Base-by-base conservation (phyloP, 2,329 filamentous ascomycete species). In the Sclerotinia sclerotiorum region DNA sequence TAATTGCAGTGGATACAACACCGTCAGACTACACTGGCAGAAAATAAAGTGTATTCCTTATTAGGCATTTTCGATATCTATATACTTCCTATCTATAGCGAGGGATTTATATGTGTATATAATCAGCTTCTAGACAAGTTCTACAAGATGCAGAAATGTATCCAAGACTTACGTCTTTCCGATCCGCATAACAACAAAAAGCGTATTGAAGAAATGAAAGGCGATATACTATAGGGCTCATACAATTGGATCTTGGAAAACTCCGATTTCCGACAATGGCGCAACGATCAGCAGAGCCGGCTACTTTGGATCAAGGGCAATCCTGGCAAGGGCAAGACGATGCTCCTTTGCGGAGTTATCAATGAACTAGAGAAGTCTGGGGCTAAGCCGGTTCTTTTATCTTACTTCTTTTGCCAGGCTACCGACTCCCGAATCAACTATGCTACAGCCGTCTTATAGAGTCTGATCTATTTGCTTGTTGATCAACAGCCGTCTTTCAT, bases 401-500 rank as follows among this genome's bases (percentile, higher is more conserved):
- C 32, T 1, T 65, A 44, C 51, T 65, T 65, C 35, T 65, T 65
- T 13, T 65, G 62, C 62, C 51, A 65, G 39, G 51, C 35, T 8
- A 65, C 51, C 13, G 62, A 55, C 35, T 24, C 19, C 32, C 39
- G 39, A 5, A 55, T 65, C 11, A 55, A 56, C 19, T 24, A 54
- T 35, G 62, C 51, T 7, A 44, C 35, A 11, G 51, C 62, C 13
- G 62, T 55, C 8, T 42, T 65, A 42, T 39, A 35, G 8, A 39
- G 63, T 46, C 39, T 65, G n/a, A 56, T 65, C n/a, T 57, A 65
- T 56, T 21, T 65, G 29, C 62, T 65, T 42, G 48, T 65, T n/a
- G 27, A 65, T 4, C 49, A 65, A 21, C 39, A 65, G 51, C 51
- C 35, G 27, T 65, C 24, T 27, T 35, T 65, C n/a, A 55, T 65